phyloP scores from a whole-genome alignment of 768 basidiomycete species.

The Phallus indusiatus region DNA sequence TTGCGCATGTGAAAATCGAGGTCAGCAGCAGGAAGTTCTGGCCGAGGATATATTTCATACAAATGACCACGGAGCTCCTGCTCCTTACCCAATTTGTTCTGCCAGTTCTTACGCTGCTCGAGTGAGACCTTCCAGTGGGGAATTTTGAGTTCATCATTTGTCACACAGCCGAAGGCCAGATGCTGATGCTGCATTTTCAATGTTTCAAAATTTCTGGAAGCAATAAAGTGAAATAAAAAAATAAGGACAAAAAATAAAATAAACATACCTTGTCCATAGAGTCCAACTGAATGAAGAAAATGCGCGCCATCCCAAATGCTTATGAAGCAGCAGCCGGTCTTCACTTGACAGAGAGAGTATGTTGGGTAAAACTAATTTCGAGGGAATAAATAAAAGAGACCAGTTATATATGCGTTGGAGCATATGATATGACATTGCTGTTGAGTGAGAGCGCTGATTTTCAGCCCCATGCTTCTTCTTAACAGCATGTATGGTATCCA shows the following conservation, averaged over 20 bases:
- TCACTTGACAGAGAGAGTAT: background rate
- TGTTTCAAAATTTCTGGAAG: background rate
- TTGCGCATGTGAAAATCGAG: background rate
- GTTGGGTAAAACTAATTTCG: background rate
- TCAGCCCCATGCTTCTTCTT: constrained; percentile 16
- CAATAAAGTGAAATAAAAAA: background rate
- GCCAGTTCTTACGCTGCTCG: constrained; percentile 17
- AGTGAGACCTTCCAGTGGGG: constrained; percentile 17
- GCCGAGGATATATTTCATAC: constrained; percentile 24
- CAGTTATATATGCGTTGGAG: constrained; percentile 20
- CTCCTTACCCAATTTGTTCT: constrained; percentile 17
- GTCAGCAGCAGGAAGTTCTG: constrained; percentile 19
- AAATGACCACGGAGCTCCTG: constrained; percentile 3
- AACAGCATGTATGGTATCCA: constrained; percentile 17
- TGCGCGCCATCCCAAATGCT: constrained; percentile 22
- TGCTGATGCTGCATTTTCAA: background rate
- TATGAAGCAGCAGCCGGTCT: constrained; percentile 9
- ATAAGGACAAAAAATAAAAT: background rate
- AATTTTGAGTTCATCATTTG: background rate
- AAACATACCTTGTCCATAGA: constrained; percentile 24
- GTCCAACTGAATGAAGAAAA: constrained; percentile 21
- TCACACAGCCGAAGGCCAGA: background rate
- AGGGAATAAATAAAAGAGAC: background rate
- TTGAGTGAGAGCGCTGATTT: constrained; percentile 19
- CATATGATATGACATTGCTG: constrained; percentile 24